These are phyloP conservation scores for Chlorella sp. DNA, from an alignment of 139 green algal species.

Conservation along the genomic window DNA sequence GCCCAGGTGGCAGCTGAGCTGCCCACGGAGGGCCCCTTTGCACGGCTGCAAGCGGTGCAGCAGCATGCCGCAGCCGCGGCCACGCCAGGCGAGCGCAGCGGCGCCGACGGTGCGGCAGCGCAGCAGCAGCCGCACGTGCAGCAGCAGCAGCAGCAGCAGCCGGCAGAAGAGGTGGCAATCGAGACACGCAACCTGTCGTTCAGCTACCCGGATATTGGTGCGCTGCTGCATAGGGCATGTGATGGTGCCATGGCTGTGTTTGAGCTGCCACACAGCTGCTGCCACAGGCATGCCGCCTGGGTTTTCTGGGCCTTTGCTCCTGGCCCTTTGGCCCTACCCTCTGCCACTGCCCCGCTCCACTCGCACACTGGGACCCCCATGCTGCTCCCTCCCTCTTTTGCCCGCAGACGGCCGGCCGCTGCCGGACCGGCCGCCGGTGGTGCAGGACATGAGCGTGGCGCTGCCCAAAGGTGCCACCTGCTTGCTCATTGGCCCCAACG, in stretches of 20 bases:
- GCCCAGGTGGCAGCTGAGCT: constrained; percentile 32
- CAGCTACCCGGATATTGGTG: constrained; percentile 82
- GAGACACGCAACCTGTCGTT: constrained; percentile 66
- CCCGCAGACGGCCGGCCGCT: constrained; percentile 84
- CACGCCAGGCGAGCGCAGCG: background rate
- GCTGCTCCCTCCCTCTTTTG: too few relatives aligned
- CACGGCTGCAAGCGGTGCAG: constrained; percentile 20
- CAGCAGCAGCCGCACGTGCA: background rate
- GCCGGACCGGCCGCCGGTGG: constrained; percentile 67
- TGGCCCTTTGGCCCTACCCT: too few relatives aligned
- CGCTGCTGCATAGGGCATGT: background rate
- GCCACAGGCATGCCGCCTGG: too few relatives aligned
- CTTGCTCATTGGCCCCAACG: constrained; percentile 90
- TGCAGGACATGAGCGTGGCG: constrained; percentile 73
- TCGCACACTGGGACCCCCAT: too few relatives aligned
- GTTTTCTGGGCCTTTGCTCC: too few relatives aligned
- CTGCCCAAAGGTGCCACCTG: constrained; percentile 72
- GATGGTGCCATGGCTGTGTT: background rate
- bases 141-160: constrained; percentile 7
- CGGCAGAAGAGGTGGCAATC: background rate
- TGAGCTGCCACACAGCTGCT: too few relatives aligned
- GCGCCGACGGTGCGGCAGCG: background rate
- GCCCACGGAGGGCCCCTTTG: constrained; percentile 58
- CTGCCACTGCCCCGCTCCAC: too few relatives aligned
- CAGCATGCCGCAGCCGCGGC: too few relatives aligned